A percentile compares a stretch with the other conserved stretches of the same genome.
These are phyloP conservation scores for Phytomonas sp. DNA, from an alignment of 208 protist species.

Conservation along the genomic window DNA sequence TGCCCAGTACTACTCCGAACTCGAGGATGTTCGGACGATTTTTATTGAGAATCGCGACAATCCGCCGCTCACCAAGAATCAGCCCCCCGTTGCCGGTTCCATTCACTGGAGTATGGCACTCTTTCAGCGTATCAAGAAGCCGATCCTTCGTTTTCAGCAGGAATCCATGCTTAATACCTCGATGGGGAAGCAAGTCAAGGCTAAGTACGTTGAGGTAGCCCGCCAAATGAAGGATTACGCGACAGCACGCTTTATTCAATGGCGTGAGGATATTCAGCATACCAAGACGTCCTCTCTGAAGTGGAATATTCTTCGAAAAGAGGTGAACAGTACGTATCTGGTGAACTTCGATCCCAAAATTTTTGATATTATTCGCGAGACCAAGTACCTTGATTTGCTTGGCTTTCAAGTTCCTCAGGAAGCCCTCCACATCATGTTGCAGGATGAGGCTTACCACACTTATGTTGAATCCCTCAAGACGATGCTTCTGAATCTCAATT, in stretches of 20 bases:
- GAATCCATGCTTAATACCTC: conserved; percentile 88
- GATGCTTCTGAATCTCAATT: conserved; percentile 91
- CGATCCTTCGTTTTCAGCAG: conserved; percentile 93
- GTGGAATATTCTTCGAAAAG: conserved; percentile 77
- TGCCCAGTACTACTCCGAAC: conserved; percentile 90
- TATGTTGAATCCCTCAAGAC: conserved; percentile 93
- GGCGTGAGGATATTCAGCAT: conserved; percentile 83
- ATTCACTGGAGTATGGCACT: conserved; percentile 96
- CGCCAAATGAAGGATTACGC: conserved; percentile 94
- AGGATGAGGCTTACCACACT: conserved; percentile 96
- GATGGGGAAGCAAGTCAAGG: conserved; percentile 85
- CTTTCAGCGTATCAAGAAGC: conserved; percentile 95
- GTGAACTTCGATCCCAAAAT: conserved; percentile 94
- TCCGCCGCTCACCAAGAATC: conserved; percentile 95
- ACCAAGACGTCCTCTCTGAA: conserved; percentile 88
- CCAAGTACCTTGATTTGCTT: conserved; percentile 96
- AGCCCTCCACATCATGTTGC: conserved; percentile 95
- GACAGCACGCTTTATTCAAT: conserved; percentile 82
- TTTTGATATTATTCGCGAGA: conserved; percentile 94
- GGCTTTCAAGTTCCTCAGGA: conserved; percentile 94
- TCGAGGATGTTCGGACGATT: conserved; percentile 86
- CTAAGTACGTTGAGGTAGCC: conserved; percentile 91
- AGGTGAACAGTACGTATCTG: conserved; percentile 60
- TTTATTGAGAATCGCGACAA: conserved; percentile 84
- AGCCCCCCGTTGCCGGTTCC: conserved; percentile 94